Percentiles rank a stretch among this genome's conserved stretches.
Conservation (phyloP, 164 flowering plant species). For the Stephania yunnanensis region DNA sequence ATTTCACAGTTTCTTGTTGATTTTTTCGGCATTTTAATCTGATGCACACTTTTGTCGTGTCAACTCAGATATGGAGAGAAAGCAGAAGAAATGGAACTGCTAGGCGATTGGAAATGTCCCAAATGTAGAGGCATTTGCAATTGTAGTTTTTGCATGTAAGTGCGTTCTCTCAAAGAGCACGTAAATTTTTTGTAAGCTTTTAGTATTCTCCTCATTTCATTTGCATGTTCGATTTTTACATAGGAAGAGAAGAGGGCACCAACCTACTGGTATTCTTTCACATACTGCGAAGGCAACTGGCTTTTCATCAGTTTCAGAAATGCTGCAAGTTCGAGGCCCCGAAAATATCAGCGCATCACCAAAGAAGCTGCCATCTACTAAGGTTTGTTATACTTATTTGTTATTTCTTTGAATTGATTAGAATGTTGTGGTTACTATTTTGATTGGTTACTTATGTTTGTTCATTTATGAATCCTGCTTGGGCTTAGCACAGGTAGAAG, state of each 20-base stretch:
- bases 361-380: constrained; percentile 18
- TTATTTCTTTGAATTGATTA: neutral
- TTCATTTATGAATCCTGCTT: neutral
- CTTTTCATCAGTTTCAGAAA: constrained; percentile 67
- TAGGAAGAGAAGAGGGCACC: constrained; percentile 76
- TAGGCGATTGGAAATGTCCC: constrained; percentile 70
- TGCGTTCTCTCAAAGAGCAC: neutral
- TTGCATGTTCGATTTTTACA: neutral
- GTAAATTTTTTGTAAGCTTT: neutral
- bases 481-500: constrained; percentile 23
- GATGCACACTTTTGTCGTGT: neutral
- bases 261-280: constrained; percentile 70
- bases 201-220: neutral
- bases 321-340: constrained; percentile 43
- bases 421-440: neutral
- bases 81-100: constrained; percentile 45
- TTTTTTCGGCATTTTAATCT: neutral
- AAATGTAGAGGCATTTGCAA: constrained; percentile 86
- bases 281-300: constrained; percentile 73
- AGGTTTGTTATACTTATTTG: constrained; percentile 19
- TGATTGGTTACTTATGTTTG: neutral
- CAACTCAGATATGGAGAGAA: constrained; percentile 74
- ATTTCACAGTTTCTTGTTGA: neutral
- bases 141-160: constrained; percentile 88
- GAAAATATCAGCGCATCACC: constrained; percentile 16